Conservation (phyloP, 805 yeast genomes). For the Torulaspora delbrueckii region DNA sequence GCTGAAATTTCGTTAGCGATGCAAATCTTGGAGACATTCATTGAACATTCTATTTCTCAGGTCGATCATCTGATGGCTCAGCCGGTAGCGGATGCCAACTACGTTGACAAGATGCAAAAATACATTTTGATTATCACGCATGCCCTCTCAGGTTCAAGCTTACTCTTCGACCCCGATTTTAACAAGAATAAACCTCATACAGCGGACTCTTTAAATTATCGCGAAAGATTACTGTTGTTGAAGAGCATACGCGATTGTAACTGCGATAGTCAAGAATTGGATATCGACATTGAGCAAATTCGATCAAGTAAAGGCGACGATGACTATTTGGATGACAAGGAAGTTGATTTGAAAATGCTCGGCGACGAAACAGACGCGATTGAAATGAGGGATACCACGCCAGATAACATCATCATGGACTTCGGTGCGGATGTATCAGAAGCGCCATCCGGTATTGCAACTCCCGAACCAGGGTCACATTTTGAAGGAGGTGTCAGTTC, state of each 20-base stretch:
- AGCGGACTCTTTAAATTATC: conserved; percentile 15
- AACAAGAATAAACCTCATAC: conserved; percentile 32
- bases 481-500: conserved; percentile 35
- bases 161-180: conserved; percentile 68
- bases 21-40: conserved; percentile 48
- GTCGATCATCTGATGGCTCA: conserved; percentile 36
- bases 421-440: conserved; percentile 44
- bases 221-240: conserved; percentile 30
- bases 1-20: conserved; percentile 58
- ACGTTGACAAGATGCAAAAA: conserved; percentile 50
- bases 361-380: conserved; percentile 28
- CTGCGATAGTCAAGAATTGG: conserved; percentile 35
- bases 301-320: conserved; percentile 30
- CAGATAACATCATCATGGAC: conserved; percentile 32
- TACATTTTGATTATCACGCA: conserved; percentile 55
- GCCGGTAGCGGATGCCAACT: conserved; percentile 17
- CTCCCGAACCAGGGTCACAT: conserved; percentile 35
- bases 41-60: conserved; percentile 40
- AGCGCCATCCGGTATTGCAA: conserved; percentile 36
- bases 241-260: conserved; percentile 37
- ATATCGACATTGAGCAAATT: conserved; percentile 38
- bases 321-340: conserved; percentile 23
- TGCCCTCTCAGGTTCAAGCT: conserved; percentile 63
- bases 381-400: conserved; percentile 20
- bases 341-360: conserved; percentile 13